Conservation (phyloP, 768 basidiomycete species). For the Calocybe gangraenosa region DNA sequence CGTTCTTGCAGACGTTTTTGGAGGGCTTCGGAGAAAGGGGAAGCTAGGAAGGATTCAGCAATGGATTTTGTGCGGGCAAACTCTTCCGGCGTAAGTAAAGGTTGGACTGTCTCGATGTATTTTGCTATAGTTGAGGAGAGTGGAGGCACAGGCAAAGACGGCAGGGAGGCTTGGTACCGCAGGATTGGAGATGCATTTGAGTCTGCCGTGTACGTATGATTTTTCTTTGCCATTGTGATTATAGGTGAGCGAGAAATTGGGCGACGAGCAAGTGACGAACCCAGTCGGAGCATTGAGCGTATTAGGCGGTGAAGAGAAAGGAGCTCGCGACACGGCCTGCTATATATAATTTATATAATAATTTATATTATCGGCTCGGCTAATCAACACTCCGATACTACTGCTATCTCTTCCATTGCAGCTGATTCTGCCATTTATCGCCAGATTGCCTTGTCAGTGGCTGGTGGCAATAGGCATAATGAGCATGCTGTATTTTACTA, state of each 20-base stretch:
- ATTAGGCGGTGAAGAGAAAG: no score
- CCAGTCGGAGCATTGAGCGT: constrained; percentile 9
- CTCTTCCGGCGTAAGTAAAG: constrained; percentile 65
- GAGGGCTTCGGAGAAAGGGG: constrained; percentile 64
- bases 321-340: no score
- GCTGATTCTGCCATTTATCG: no score
- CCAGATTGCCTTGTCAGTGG: no score
- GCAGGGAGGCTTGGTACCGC: constrained; percentile 68
- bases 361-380: no score
- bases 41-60: constrained; percentile 67
- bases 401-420: no score
- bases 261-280: not conserved
- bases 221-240: constrained; percentile 2
- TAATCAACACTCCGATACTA: no score
- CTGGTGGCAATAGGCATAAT: no score
- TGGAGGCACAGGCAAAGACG: constrained; percentile 78
- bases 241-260: not conserved
- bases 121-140: constrained; percentile 80
- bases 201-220: constrained; percentile 37
- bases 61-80: constrained; percentile 52
- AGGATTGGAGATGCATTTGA: constrained; percentile 63
- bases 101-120: constrained; percentile 83
- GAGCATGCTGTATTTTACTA: no score
- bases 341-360: no score
- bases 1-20: constrained; percentile 77